Conservation (phyloP, 1,284 basidiomycete species). For the Moesziomyces aphidis region DNA sequence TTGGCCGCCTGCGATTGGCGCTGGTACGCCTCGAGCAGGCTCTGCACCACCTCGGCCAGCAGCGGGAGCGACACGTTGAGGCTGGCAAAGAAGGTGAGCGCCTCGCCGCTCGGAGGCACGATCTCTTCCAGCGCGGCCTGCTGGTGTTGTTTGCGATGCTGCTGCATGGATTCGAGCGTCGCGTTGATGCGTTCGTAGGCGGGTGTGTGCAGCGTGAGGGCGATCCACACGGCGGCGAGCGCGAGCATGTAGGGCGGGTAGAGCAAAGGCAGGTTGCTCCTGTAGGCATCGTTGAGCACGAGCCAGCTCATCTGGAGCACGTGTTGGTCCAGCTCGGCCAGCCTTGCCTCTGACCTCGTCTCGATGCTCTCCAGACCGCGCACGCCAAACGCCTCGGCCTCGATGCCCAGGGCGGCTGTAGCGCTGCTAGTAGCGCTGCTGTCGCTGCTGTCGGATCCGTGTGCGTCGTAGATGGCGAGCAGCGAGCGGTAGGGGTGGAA, state of each 20-base stretch:
- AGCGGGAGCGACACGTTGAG: constrained; percentile 85
- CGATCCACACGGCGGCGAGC: constrained; percentile 86
- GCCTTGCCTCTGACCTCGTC: constrained; percentile 12
- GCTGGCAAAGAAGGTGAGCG: constrained; percentile 83
- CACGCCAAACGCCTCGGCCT: constrained; percentile 22
- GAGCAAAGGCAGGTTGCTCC: constrained; percentile 86
- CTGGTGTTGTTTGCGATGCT: constrained; percentile 40
- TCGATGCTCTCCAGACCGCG: constrained; percentile 8
- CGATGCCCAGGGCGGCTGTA: constrained; percentile 3
- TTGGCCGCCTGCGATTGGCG: constrained; percentile 67
- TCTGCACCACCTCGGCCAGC: constrained; percentile 87
- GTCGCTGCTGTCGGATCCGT: constrained; percentile 5
- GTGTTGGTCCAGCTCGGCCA: constrained; percentile 70
- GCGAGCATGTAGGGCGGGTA: constrained; percentile 95
- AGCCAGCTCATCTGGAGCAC: constrained; percentile 75
- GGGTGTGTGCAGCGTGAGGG: constrained; percentile 48
- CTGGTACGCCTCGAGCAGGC: constrained; percentile 88
- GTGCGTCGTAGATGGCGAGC: constrained; percentile 77
- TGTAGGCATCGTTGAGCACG: constrained; percentile 94
- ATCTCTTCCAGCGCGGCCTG: constrained; percentile 68
- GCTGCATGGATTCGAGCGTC: constrained; percentile 10
- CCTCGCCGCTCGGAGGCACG: constrained; percentile 68
- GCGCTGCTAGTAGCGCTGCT: neutral
- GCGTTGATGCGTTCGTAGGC: constrained; percentile 27
- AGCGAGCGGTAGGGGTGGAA: constrained; percentile 95